Percentiles rank a stretch among this genome's conserved stretches.
These are phyloP conservation scores for Backusella westeae DNA, from an alignment of 192 early-diverging fungal genomes.

Conservation along the genomic window DNA sequence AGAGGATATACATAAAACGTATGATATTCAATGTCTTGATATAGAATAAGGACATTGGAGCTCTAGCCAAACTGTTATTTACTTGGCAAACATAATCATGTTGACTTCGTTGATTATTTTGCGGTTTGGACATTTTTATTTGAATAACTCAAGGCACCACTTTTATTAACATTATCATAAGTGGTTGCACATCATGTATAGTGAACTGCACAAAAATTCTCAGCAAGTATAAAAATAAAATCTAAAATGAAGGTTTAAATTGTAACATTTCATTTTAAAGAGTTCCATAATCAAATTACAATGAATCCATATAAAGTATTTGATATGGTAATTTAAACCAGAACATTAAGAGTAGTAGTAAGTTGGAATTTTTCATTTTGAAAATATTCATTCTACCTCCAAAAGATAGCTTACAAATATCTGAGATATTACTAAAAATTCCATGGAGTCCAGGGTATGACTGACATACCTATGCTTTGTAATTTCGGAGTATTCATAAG, in stretches of 20 bases:
- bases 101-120: no score
- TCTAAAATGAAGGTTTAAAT: no score
- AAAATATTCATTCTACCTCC: background rate
- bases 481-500: background rate
- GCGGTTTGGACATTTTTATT: no score
- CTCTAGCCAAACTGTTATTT: background rate
- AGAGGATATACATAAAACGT: background rate
- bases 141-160: no score
- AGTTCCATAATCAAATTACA: background rate
- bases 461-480: background rate
- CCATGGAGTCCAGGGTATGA: background rate
- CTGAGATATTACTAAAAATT: background rate
- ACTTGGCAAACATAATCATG: no score
- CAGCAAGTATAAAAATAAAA: no score
- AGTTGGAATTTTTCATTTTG: background rate
- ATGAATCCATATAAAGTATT: background rate
- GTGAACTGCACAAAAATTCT: no score
- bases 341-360: background rate
- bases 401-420: background rate
- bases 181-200: no score
- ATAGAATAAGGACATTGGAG: background rate
- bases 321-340: background rate
- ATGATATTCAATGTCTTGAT: background rate
- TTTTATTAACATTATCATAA: no score
- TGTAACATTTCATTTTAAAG: no score